Base-by-base conservation (phyloP, 139 green algal genomes). In the Astrephomene gubernaculifera region DNA sequence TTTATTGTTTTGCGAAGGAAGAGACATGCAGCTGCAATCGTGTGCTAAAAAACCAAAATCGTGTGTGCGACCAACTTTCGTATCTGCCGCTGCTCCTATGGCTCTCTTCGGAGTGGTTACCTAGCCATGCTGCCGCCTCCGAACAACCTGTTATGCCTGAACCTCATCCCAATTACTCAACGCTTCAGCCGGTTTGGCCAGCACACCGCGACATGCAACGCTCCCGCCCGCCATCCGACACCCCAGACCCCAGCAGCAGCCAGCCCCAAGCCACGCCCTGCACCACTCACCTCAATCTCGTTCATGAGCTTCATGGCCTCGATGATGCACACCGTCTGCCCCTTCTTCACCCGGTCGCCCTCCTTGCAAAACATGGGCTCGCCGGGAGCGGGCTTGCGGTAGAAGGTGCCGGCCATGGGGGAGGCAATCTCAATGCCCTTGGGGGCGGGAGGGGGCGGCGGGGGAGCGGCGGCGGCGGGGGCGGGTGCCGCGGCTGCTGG, bases 271-370 rank as follows among this genome's bases (percentile, higher is more conserved):
- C 19, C 12, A 31, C 39, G 9, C 24, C 10, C 22, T 36, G 68
- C 60, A 14, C 31, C 5, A 2, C 89, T 25, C 87, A 93, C 91
- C 95, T 99, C 96, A 76, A 99, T 98, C 90, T 99, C 97, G 89
- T 99, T 99, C 97, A 99, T 99, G 17, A 99, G 94, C 93, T 99
- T 98, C 97, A 98, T 99, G 35, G 96, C 97, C 92, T 99, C 97
- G 38, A 99, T 96, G 89, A 99, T 99, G 89, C 96, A 97, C 31
- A 99, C 91, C 21, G 92, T 95, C 90, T 99, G 96, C 27, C 97
- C 97, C 90, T 98, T 98, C 83, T 91, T 96, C 63, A 99, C 96
- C 39, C 71, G 90, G 92, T 99, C 97, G 14, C 97, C 97, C 78
- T 95, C 94, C 92, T 98, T 98, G 44, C 94, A 87, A 80, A 99